phyloP scores from a whole-genome alignment of 2,329 filamentous ascomycete genomes.

The Clonostachys sp. region DNA sequence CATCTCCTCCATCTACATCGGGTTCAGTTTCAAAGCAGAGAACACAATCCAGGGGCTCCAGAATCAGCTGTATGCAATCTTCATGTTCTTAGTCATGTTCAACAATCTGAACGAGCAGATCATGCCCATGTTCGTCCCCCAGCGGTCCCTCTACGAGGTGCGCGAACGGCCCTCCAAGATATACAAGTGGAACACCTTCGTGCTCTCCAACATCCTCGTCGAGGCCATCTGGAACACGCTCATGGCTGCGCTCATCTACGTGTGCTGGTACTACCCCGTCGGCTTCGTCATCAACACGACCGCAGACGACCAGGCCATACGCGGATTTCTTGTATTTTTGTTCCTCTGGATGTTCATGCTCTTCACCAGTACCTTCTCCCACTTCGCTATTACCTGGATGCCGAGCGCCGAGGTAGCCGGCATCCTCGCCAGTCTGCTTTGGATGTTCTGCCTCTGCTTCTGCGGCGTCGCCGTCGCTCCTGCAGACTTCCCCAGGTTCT shows the following conservation, averaged over 20 bases:
- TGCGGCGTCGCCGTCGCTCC: conserved; percentile 60
- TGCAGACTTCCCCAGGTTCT: conserved; percentile 62
- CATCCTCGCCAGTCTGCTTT: conserved; percentile 63
- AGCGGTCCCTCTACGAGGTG: conserved; percentile 77
- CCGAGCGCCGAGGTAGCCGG: conserved; percentile 61
- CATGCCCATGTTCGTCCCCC: conserved; percentile 81
- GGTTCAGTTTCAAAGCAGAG: conserved; percentile 57
- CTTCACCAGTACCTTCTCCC: conserved; percentile 64
- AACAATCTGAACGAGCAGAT: conserved; percentile 73
- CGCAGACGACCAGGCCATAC: conserved; percentile 22
- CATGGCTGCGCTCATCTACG: conserved; percentile 30
- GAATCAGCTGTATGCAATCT: conserved; percentile 82
- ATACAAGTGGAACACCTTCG: conserved; percentile 81
- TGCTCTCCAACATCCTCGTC: conserved; percentile 76
- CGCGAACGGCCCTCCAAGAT: conserved; percentile 80
- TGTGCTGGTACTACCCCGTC: conserved; percentile 59
- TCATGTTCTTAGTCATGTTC: conserved; percentile 79
- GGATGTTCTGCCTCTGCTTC: conserved; percentile 62
- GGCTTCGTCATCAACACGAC: conserved; percentile 50
- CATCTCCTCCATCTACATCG: conserved; percentile 61
- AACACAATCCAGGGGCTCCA: conserved; percentile 68
- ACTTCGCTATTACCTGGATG: conserved; percentile 59
- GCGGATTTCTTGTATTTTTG: conserved; percentile 62
- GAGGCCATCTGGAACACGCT: conserved; percentile 79
- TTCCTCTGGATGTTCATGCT: conserved; percentile 62